These are phyloP conservation scores for Phoma sp. DNA, from an alignment of 2,329 filamentous ascomycete species.

Conservation along the genomic window DNA sequence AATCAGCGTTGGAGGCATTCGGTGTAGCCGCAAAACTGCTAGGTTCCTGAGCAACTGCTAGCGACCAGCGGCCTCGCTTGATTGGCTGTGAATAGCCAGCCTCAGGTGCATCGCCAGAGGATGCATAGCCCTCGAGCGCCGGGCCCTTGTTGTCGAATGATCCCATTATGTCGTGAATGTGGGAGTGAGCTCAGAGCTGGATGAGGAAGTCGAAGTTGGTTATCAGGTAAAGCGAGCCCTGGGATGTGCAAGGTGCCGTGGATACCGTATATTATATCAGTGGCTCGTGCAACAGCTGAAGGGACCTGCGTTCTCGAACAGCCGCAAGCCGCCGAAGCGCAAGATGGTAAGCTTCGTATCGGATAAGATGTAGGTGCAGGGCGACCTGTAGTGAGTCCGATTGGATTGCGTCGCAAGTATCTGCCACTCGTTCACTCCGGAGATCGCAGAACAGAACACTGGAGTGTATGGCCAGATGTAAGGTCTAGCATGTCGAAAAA, in stretches of 20 bases:
- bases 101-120: constrained; percentile 26
- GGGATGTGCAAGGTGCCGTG: not conserved
- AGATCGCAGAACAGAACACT: not conserved
- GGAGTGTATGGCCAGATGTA: not conserved
- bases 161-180: constrained; percentile 4
- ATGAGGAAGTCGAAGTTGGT: too few relatives aligned
- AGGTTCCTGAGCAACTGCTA: constrained; percentile 42
- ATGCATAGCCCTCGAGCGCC: constrained; percentile 18
- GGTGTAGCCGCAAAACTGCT: constrained; percentile 44
- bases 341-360: not conserved
- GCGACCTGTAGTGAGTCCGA: not conserved
- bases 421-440: not conserved
- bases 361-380: not conserved
- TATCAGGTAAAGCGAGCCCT: not conserved
- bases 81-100: constrained; percentile 25
- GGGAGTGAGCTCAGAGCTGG: too few relatives aligned
- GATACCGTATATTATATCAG: not conserved
- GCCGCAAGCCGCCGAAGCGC: not conserved
- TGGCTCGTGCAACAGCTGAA: not conserved
- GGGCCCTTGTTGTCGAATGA: constrained; percentile 13
- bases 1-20: constrained; percentile 47
- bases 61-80: constrained; percentile 34
- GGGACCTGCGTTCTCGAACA: not conserved
- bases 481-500: not conserved
- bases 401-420: not conserved